phyloP scores from a whole-genome alignment of 345 rosid genomes.

The Brassica carinata region DNA sequence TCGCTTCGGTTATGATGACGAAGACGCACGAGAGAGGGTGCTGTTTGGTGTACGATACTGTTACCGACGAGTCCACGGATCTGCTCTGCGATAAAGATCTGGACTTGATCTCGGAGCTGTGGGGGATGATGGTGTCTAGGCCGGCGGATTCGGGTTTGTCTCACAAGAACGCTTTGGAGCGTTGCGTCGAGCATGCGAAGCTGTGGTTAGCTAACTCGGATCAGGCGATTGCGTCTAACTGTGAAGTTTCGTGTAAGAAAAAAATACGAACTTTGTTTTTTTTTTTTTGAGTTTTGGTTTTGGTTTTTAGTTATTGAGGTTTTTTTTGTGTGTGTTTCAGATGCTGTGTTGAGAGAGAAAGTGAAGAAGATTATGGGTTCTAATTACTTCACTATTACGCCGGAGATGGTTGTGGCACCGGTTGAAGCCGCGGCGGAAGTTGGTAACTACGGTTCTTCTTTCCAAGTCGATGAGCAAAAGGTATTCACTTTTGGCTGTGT shows the following conservation, averaged over 20 bases:
- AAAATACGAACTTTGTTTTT: neutral
- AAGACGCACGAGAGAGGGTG: constrained; percentile 85
- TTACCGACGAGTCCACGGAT: constrained; percentile 91
- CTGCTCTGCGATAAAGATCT: constrained; percentile 79
- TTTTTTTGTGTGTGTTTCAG: neutral
- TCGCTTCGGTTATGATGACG: constrained; percentile 72
- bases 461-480: neutral
- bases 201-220: constrained; percentile 76
- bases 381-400: neutral
- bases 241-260: constrained; percentile 59
- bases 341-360: neutral
- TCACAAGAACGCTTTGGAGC: constrained; percentile 76
- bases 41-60: constrained; percentile 87
- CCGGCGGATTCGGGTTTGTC: constrained; percentile 73
- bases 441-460: neutral
- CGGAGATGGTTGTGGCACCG: constrained; percentile 14
- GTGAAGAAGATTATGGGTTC: neutral
- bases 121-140: constrained; percentile 72
- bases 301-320: neutral
- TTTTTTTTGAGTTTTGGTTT: neutral
- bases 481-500: neutral
- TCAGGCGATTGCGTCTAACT: constrained; percentile 53
- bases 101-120: constrained; percentile 67
- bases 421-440: neutral
- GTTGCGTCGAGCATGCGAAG: constrained; percentile 73